Evolutionary conservation across 805 yeast genomes (phyloP), one percentile per base, ranked within the genome.

Genomic region (Myxozyma monticola): DNA sequence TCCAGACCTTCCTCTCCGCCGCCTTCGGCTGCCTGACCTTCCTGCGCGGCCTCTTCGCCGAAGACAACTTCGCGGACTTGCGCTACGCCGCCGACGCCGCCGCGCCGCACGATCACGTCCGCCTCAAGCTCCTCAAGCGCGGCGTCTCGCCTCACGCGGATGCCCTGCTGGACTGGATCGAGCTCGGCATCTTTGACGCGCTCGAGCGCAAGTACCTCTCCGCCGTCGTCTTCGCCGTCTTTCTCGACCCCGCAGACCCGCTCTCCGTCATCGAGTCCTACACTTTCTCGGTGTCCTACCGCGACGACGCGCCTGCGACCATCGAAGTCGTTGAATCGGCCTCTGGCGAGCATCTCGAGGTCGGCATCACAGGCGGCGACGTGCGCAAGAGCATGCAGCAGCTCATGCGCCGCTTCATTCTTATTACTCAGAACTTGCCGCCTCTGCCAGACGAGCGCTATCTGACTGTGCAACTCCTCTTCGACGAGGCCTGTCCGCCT

Each of bases 21-120:
- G 72, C 83, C 0, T 69, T 81, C 56, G 81, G 84, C 1, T 79
- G 84, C 58, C 66, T 81, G 24, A 75, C 82, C 1, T 81, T 73
- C 57, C 64, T 81, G 14, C 39, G 61, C 50, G 81, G 82, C 1
- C 65, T 81, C 18, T 81, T 81, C 52, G 77, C 78, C 6, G 84
- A 81, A 53, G 76, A 73, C 10, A 72, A 70, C 59, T 81, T 77
- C 61, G 68, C 68, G 24, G 83, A 80, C 56, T 75, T 73, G 48
- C 62, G 69, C 31, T 76, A 76, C 61, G 66, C 57, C 31, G 59
- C 62, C 0, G 61, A 38, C 67, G 67, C 37, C 21, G 14, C 34
- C 36, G n/a, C 41, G 34, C 17, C 21, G 20, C 49, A 60, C 1
- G 70, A 66, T 33, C 67, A 74, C 1, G 68, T 81, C 8, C 73